Percentiles rank a stretch among this genome's conserved stretches.
Conservation (phyloP, 257 asterid genomes). For the Capsicum rhomboideum region DNA sequence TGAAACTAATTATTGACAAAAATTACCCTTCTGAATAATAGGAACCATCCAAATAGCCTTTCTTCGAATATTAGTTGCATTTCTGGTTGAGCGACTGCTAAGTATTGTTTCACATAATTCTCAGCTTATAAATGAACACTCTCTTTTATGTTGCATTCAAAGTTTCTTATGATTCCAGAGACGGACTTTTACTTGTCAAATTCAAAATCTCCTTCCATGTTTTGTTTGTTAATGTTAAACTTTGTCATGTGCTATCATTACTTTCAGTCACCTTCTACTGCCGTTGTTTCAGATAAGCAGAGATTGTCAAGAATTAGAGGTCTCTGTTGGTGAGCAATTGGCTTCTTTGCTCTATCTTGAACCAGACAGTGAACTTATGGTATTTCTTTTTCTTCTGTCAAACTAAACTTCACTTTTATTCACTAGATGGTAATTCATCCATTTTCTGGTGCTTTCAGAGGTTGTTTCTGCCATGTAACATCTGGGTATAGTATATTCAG, state of each 20-base stretch:
- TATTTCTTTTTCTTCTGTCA: not conserved
- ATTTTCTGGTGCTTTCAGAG: not conserved
- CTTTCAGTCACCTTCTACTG: not conserved
- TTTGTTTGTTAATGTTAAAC: not conserved
- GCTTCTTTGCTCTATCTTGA: constrained; percentile 11
- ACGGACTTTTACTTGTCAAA: not conserved
- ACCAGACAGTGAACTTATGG: constrained; percentile 15
- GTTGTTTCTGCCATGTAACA: not conserved
- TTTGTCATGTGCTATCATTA: not conserved
- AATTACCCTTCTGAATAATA: not conserved
- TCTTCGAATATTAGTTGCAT: not conserved
- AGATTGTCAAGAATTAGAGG: constrained; percentile 15
- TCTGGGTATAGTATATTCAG: not conserved
- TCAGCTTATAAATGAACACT: not conserved
- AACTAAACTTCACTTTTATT: not conserved
- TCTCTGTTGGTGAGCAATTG: constrained; percentile 13
- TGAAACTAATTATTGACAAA: not conserved
- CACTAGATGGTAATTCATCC: not conserved
- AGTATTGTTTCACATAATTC: not conserved
- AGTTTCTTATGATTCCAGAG: not conserved
- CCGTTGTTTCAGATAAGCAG: constrained; percentile 8
- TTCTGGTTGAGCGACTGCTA: not conserved
- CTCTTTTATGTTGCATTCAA: not conserved
- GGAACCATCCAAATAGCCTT: not conserved
- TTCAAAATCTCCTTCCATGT: not conserved